Evolutionary conservation across 495 filamentous ascomycete genomes (phyloP).

Genomic region (Hypoxylon fragiforme): DNA sequence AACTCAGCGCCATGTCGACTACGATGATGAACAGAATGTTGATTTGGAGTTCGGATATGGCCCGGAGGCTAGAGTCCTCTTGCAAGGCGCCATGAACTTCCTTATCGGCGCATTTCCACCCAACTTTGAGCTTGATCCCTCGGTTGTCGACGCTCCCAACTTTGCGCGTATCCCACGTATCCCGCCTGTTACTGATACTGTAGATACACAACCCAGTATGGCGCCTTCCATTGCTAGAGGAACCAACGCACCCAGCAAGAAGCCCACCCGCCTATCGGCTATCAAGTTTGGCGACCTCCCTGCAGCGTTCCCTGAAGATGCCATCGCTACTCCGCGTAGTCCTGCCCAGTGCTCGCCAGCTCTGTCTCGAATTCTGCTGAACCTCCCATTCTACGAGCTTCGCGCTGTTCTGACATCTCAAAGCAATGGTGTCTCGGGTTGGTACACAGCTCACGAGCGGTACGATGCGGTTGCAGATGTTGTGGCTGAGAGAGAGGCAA

Average conservation of each 20-base stretch:
- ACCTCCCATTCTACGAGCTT: conserved; percentile 63
- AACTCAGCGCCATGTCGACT: conserved; percentile 28
- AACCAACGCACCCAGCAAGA: conserved; percentile 34
- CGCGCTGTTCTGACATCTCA: conserved; percentile 59
- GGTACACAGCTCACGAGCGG: conserved; percentile 45
- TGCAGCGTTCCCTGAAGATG: conserved; percentile 44
- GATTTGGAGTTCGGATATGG: conserved; percentile 38
- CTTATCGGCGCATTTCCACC: conserved; percentile 51
- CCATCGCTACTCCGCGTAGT: conserved; percentile 36
- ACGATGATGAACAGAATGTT: conserved; percentile 32
- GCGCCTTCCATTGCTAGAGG: conserved; percentile 42
- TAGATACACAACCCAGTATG: conserved; percentile 3
- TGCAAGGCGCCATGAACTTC: conserved; percentile 46
- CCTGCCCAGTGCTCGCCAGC: conserved; percentile 37
- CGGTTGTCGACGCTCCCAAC: conserved; percentile 39
- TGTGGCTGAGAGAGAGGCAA: conserved; percentile 62
- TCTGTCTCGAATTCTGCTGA: conserved; percentile 65
- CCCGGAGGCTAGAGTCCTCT: conserved; percentile 35
- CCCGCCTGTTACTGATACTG: conserved; percentile 16
- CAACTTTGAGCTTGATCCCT: conserved; percentile 53
- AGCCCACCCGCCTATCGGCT: conserved; percentile 50
- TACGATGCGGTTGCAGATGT: conserved; percentile 54
- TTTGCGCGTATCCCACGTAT: conserved; percentile 47
- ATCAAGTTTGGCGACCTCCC: conserved; percentile 70
- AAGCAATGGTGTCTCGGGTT: conserved; percentile 48